Evolutionary conservation across 306 rosid genomes (phyloP), one percentile per base, ranked within the genome.

Genomic region (Begonia loranthoides): DNA sequence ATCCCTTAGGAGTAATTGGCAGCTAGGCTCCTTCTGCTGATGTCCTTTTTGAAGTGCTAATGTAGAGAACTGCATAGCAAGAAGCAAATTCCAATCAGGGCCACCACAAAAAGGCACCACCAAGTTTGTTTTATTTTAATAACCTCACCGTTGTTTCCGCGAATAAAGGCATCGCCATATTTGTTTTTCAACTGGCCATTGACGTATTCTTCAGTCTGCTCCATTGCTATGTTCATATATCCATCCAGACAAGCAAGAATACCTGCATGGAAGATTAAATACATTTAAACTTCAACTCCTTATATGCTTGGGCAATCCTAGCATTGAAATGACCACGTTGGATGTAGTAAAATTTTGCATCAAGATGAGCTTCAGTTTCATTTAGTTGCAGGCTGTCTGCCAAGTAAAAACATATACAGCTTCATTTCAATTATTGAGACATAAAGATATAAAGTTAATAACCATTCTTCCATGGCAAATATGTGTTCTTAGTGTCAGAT

Each of bases 191-290:
- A 70, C 64, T 86, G 95, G 19, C 95, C 99, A 19, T 86, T 90
- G 13, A 82, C 95, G 15, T 90, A 90, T 66, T 90, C 95, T 72
- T 90, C 99, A 0, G 99, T 90, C 54, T 90, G 99, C 72, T 90
- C 99, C 99, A 90, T 90, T 50, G 99, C 95, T 70, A 90, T 86
- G 53, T 90, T 90, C 94, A 90, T 90, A 70, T 90, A 90, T 54
- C 99, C 99, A 74, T 90, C 94, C 19, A 89, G 83, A 71, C 99
- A 90, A 11, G 95, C 99, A 34, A 90, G 79, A 58, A 90, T 90
- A 69, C 99, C 95, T 86, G 78, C 67, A 53, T 28, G 36, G 36
- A 44, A 61, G 6, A 22, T 10, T 10, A 11, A 43, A 41, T 41
- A 0, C 45, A 2, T 9, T 1, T 41, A 1, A 19, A 28, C 36